Evolutionary conservation across 768 basidiomycete genomes (phyloP), one percentile per base, ranked within the genome.

Genomic region (Rhizopogon roseolus): DNA sequence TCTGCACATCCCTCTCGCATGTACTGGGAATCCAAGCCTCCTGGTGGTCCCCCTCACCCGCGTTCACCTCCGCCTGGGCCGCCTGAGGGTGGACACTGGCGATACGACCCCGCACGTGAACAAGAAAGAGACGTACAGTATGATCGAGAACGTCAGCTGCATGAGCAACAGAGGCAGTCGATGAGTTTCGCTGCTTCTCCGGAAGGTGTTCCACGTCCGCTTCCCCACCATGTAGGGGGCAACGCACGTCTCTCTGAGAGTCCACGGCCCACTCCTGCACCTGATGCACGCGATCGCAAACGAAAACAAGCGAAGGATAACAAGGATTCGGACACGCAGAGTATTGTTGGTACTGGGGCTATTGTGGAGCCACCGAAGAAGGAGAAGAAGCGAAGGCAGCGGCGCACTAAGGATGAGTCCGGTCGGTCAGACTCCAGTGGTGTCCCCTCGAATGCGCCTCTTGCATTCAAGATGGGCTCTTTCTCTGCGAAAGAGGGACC

Each of bases 11-110:
- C 65, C 22, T 17, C 69, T 0, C 64, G 74, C 14, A 63, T 77
- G 6, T 81, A 82, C 61, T 88, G 85, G 86, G 87, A 88, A 14
- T 68, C 78, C 32, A 85, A 83, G 63, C 81, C 79, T 3, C 65
- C 73, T 1, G 54, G 64, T 10, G 65, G 66, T 28, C 67, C 64
- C 3, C 57, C 64, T 41, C 67, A 60, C 3, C 60, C 63, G 27
- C 69, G 65, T 11, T 64, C 73, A 1, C 68, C 70, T 50, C 71
- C 71, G 8, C 61, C 70, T 4, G 70, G 69, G 41, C 72, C 71
- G 29, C 71, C 73, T 10, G 82, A 82, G 49, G 72, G 66, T 27
- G 62, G 76, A 0, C 71, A 67, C 14, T 74, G 81, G 58, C 75
- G 86, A 16, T 89, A 88, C 57, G 87, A 88, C 60, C 85, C 85